Conservation (phyloP, 768 basidiomycete genomes). For the Boletus speciosus region DNA sequence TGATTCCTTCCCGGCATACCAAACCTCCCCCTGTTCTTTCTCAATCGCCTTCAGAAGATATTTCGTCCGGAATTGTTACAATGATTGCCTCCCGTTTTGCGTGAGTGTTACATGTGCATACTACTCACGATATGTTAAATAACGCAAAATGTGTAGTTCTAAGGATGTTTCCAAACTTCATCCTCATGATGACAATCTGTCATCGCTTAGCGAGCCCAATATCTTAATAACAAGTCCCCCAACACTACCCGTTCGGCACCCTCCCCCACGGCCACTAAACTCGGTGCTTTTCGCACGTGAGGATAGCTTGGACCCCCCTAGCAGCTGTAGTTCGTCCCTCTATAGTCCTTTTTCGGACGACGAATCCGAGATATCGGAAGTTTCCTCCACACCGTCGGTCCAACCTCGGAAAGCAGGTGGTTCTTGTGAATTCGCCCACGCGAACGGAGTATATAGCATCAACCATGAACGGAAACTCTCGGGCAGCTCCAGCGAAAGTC, state of each 20-base stretch:
- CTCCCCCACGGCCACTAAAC: constrained; percentile 12
- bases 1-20: constrained; percentile 18
- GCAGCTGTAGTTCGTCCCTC: constrained; percentile 20
- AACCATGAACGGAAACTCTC: constrained; percentile 13
- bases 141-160: constrained; percentile 1
- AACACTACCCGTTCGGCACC: constrained; percentile 15
- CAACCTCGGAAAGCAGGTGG: constrained; percentile 7
- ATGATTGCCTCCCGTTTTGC: constrained; percentile 21
- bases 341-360: constrained; percentile 32
- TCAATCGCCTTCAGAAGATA: constrained; percentile 1
- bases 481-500: constrained; percentile 23
- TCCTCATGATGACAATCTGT: constrained; percentile 13
- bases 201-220: constrained; percentile 22
- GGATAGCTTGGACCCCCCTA: constrained; percentile 19
- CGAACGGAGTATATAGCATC: background rate
- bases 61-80: background rate
- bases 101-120: constrained; percentile 8
- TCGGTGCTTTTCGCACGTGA: constrained; percentile 19
- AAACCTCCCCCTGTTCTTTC: constrained; percentile 7
- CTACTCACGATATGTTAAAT: background rate
- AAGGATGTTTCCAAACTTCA: constrained; percentile 22
- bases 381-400: constrained; percentile 6
- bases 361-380: constrained; percentile 25
- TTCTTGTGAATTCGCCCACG: background rate
- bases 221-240: constrained; percentile 26